These are phyloP conservation scores for Fusarium sp. DNA, from an alignment of 2,329 filamentous ascomycete genomes.

Conservation along the genomic window DNA sequence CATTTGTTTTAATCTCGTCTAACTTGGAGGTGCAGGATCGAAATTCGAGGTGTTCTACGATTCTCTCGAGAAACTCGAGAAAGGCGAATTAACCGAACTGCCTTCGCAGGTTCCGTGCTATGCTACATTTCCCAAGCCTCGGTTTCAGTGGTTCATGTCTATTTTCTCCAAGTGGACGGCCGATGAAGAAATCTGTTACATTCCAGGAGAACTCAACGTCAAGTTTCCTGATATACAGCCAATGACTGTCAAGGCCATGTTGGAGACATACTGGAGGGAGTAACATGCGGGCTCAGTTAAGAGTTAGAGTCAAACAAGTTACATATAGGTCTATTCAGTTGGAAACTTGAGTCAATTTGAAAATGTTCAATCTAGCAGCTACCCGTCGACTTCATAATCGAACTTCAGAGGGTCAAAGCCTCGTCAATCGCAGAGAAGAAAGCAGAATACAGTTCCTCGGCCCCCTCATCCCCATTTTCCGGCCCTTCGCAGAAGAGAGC, in stretches of 20 bases:
- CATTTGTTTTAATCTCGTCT: not conserved
- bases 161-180: not conserved
- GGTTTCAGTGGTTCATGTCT: not conserved
- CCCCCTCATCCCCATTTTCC: not conserved
- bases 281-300: not conserved
- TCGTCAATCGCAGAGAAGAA: not conserved
- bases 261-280: not conserved
- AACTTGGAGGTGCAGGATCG: not conserved
- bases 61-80: not conserved
- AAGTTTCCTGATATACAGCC: not conserved
- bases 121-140: not conserved
- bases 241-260: not conserved
- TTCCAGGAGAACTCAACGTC: not conserved
- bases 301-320: too few relatives aligned
- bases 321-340: too few relatives aligned
- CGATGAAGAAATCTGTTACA: not conserved
- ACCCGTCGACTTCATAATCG: too few relatives aligned
- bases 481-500: too few relatives aligned
- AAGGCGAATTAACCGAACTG: not conserved
- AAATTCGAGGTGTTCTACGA: not conserved
- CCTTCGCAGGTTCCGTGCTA: not conserved
- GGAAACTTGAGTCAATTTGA: too few relatives aligned
- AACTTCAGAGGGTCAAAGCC: too few relatives aligned
- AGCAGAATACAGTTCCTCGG: not conserved
- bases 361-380: too few relatives aligned